phyloP scores from a whole-genome alignment of 805 yeast genomes.

The Diddensiella transvaalensis region DNA sequence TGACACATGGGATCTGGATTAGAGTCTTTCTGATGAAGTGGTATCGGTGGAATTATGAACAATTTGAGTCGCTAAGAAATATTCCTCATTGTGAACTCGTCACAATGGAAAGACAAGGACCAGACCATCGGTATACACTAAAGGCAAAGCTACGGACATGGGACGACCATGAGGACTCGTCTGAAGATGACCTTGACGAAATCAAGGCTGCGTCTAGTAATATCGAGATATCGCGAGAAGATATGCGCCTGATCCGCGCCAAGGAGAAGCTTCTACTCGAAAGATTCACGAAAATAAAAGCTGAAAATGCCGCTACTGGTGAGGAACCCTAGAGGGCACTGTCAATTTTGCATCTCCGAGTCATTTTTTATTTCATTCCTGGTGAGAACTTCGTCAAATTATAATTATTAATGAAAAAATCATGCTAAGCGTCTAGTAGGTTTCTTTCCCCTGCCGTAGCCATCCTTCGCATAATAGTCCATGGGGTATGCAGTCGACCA shows the following conservation, averaged over 20 bases:
- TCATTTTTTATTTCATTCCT: not conserved
- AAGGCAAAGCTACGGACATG: conserved; percentile 66
- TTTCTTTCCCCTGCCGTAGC: conserved; percentile 82
- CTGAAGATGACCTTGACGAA: conserved; percentile 15
- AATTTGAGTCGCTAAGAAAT: conserved; percentile 77
- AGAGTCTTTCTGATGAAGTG: conserved; percentile 90
- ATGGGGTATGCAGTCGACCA: conserved; percentile 73
- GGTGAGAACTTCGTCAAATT: not conserved
- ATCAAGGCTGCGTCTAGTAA: conserved; percentile 14
- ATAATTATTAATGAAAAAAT: not conserved
- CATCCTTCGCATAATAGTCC: conserved; percentile 90
- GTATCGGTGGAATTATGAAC: conserved; percentile 90
- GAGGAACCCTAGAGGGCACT: not conserved
- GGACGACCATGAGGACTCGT: conserved; percentile 38
- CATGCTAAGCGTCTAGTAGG: conserved; percentile 40
- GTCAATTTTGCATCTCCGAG: not conserved
- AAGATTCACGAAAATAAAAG: conserved; percentile 9
- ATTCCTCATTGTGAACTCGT: conserved; percentile 82
- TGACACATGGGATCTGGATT: conserved; percentile 93
- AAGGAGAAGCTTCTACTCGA: conserved; percentile 19
- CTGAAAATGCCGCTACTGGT: not conserved
- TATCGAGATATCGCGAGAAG: conserved; percentile 12
- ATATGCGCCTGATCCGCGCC: conserved; percentile 9
- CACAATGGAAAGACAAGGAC: conserved; percentile 61
- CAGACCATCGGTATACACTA: conserved; percentile 50